A percentile compares a stretch with the other conserved stretches of the same genome.
These are phyloP conservation scores for Phialemoniopsis sp. DNA, from an alignment of 2,329 filamentous ascomycete genomes.

Conservation along the genomic window DNA sequence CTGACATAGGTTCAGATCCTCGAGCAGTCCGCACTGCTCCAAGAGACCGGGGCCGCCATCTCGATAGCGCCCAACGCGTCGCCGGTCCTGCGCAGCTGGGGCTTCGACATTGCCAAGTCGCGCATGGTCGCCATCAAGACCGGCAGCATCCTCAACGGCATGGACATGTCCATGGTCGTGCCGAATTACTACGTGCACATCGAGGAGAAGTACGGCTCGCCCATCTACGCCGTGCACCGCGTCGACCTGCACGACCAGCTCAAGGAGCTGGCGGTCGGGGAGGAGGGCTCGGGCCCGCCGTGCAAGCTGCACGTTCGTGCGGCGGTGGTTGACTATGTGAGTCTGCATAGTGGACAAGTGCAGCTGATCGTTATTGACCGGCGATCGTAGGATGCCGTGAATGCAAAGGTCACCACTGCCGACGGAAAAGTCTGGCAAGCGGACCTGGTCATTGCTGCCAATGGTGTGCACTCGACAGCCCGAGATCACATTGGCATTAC, in stretches of 20 bases:
- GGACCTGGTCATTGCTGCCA: neutral
- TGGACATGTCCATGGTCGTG: conserved; percentile 24
- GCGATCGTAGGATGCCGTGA: conserved; percentile 32
- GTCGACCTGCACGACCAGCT: conserved; percentile 47
- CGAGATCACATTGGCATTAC: conserved; percentile 4
- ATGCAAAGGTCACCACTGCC: conserved; percentile 46
- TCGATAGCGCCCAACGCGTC: conserved; percentile 57
- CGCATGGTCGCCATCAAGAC: conserved; percentile 14
- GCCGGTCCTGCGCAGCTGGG: conserved; percentile 42
- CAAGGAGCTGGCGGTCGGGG: conserved; percentile 36
- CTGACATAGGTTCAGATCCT: conserved; percentile 31
- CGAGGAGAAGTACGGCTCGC: conserved; percentile 30
- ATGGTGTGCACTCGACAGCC: conserved; percentile 14
- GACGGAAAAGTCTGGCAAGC: conserved; percentile 44
- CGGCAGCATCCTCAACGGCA: conserved; percentile 10
- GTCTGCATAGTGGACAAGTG: conserved; percentile 31
- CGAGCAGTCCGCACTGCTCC: conserved; percentile 53
- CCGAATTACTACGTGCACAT: conserved; percentile 32
- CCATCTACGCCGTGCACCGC: conserved; percentile 48
- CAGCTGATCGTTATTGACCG: conserved; percentile 33
- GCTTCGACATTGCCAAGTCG: conserved; percentile 29
- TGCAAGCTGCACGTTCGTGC: conserved; percentile 31
- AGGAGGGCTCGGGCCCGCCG: conserved; percentile 26
- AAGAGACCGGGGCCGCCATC: conserved; percentile 49
- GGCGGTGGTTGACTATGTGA: conserved; percentile 27